These are phyloP conservation scores for Magnolia kwangsiensis DNA, from an alignment of 164 flowering plant species.

Conservation along the genomic window DNA sequence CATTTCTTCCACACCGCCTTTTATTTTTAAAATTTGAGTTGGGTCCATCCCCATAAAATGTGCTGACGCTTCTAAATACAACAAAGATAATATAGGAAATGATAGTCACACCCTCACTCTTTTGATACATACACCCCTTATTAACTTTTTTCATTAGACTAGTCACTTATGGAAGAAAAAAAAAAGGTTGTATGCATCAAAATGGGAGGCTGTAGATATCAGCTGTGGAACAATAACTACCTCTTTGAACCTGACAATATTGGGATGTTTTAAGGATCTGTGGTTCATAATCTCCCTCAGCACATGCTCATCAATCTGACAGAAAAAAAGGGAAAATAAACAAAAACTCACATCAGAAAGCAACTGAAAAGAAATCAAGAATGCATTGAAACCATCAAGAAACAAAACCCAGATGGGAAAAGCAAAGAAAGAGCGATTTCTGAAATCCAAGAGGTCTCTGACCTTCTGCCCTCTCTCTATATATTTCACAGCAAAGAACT, in stretches of 20 bases:
- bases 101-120: neutral
- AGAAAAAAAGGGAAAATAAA: conserved; percentile 7
- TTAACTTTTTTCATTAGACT: too few relatives aligned
- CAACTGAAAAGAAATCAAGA: neutral
- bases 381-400: neutral
- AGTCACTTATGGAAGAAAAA: neutral
- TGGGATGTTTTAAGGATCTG: conserved; percentile 73
- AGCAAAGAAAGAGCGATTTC: neutral
- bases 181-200: neutral
- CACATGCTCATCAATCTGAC: conserved; percentile 81
- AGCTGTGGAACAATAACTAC: conserved; percentile 19
- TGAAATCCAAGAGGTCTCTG: neutral
- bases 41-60: neutral
- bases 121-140: too few relatives aligned
- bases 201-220: neutral
- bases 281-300: conserved; percentile 84
- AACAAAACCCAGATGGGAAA: conserved; percentile 6
- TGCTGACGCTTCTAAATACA: neutral
- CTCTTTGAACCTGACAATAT: conserved; percentile 75
- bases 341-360: conserved; percentile 7
- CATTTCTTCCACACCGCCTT: neutral
- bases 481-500: conserved; percentile 62
- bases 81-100: neutral
- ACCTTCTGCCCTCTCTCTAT: conserved; percentile 79
- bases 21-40: too few relatives aligned